Percentiles rank a stretch among this genome's conserved stretches.
These are phyloP conservation scores for Crepidotus variabilis DNA, from an alignment of 768 basidiomycete species.

Conservation along the genomic window DNA sequence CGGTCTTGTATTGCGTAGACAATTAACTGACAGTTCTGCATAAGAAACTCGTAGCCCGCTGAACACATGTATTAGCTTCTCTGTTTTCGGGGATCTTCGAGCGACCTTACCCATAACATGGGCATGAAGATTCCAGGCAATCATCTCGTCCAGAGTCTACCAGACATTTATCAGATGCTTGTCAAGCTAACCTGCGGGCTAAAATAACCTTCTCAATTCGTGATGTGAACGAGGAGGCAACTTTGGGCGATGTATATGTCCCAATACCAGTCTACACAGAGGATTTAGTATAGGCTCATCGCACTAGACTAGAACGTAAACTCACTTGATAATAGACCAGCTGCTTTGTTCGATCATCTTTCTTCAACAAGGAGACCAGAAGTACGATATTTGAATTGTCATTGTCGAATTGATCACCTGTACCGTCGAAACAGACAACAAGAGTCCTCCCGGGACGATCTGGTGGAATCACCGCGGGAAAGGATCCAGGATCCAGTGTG, in stretches of 20 bases:
- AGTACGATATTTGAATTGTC: conserved; percentile 56
- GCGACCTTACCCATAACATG: conserved; percentile 43
- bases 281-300: background rate
- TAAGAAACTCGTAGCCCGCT: conserved; percentile 57
- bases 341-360: conserved; percentile 47
- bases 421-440: conserved; percentile 56
- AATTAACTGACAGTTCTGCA: conserved; percentile 46
- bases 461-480: conserved; percentile 37
- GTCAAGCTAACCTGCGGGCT: background rate
- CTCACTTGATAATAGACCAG: conserved; percentile 56
- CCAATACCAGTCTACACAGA: conserved; percentile 44
- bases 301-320: no score
- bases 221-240: conserved; percentile 31
- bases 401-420: conserved; percentile 46
- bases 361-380: conserved; percentile 47
- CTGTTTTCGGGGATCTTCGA: background rate
- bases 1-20: background rate
- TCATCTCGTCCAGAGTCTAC: conserved; percentile 43
- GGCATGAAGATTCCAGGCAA: conserved; percentile 44
- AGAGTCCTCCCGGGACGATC: conserved; percentile 32
- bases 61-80: background rate
- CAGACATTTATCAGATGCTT: background rate
- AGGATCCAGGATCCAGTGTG: conserved; percentile 17
- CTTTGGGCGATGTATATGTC: conserved; percentile 39
- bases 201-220: conserved; percentile 33